These are phyloP conservation scores for Euryodendron excelsum DNA, from an alignment of 148 eudicot species.

Conservation along the genomic window DNA sequence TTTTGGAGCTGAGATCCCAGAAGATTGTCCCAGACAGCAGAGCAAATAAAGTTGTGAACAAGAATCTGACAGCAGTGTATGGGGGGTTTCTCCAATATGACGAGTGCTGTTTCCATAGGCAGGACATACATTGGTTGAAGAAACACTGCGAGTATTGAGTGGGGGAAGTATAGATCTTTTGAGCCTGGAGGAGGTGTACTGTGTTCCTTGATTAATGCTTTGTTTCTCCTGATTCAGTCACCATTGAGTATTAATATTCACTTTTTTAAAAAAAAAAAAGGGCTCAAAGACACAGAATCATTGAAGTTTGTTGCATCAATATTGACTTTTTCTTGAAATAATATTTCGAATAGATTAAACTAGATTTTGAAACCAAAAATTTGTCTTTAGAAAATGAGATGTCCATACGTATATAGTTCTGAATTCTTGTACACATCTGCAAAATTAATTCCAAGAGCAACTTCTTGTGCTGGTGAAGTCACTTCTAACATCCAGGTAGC, in stretches of 20 bases:
- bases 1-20: slow-evolving; percentile 46
- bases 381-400: background rate
- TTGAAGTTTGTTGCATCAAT: no score
- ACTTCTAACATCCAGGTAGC: slow-evolving; percentile 82
- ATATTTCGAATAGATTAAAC: background rate
- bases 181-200: slow-evolving; percentile 51
- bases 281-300: no score
- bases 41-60: slow-evolving; percentile 48
- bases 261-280: no score
- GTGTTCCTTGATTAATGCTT: slow-evolving; percentile 39
- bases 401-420: slow-evolving; percentile 42
- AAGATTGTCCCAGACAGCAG: slow-evolving; percentile 56
- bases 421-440: slow-evolving; percentile 51
- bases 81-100: slow-evolving; percentile 63
- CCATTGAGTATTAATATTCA: background rate
- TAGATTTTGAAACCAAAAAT: background rate
- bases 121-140: slow-evolving; percentile 46
- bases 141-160: slow-evolving; percentile 47
- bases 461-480: slow-evolving; percentile 56
- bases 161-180: slow-evolving; percentile 45
- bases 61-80: slow-evolving; percentile 57
- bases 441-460: slow-evolving; percentile 47
- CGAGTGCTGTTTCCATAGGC: slow-evolving; percentile 61
- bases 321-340: background rate
- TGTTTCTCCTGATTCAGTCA: slow-evolving; percentile 43